These are phyloP conservation scores for Ascobolus immersus DNA, from an alignment of 495 filamentous ascomycete genomes.

Conservation along the genomic window DNA sequence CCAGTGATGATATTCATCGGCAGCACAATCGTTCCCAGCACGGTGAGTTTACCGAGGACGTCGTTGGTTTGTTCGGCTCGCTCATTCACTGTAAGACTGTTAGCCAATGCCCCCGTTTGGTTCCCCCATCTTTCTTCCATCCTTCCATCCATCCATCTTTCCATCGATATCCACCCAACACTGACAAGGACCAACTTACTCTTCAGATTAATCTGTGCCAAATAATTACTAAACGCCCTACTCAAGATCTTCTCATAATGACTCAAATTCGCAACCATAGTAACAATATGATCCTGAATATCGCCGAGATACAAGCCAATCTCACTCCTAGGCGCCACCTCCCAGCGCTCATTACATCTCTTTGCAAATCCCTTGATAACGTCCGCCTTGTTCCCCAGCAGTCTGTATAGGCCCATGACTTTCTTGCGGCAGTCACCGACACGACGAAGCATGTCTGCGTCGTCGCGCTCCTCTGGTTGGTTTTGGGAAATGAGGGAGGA, in stretches of 20 bases:
- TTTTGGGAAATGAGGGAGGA: background rate
- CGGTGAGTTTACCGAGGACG: conserved; percentile 80
- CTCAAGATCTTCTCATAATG: conserved; percentile 97
- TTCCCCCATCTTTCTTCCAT: too few relatives aligned
- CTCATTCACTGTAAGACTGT: conserved; percentile 35
- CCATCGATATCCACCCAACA: too few relatives aligned
- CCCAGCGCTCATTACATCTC: conserved; percentile 89
- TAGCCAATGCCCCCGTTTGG: too few relatives aligned
- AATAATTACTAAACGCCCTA: conserved; percentile 83
- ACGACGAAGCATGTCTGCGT: conserved; percentile 42
- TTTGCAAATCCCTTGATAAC: conserved; percentile 94
- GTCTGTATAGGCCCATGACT: conserved; percentile 74
- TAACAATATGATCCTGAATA: conserved; percentile 93
- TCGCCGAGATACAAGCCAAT: conserved; percentile 89
- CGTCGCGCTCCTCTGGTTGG: conserved; percentile 8
- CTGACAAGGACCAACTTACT: conserved; percentile 29
- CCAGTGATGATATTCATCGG: conserved; percentile 91
- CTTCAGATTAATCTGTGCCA: conserved; percentile 81
- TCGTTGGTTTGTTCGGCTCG: conserved; percentile 82
- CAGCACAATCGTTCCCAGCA: conserved; percentile 79
- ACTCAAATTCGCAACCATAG: conserved; percentile 85
- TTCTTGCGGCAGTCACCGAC: conserved; percentile 83
- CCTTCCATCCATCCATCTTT: too few relatives aligned
- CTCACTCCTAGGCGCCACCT: conserved; percentile 77
- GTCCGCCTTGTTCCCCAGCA: conserved; percentile 87